A percentile compares a stretch with the other conserved stretches of the same genome.
Evolutionary conservation across 1,284 basidiomycete genomes (phyloP).

Genomic region (Rhodotorula sp.): DNA sequence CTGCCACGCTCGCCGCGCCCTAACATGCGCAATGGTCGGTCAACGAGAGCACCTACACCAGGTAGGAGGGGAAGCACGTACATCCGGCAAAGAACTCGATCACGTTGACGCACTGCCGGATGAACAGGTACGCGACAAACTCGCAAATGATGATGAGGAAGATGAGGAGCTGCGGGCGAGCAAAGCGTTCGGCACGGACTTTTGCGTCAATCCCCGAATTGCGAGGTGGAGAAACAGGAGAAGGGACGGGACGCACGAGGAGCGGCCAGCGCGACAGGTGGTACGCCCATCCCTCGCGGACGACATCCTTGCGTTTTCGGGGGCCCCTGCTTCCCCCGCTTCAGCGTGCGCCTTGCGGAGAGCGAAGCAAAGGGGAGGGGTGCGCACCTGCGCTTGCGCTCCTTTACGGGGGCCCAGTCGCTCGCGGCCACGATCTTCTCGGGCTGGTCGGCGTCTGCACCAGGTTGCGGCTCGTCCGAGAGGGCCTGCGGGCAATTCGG

Average conservation of each 20-base stretch:
- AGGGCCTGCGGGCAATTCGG: constrained; percentile 7
- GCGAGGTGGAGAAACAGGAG: background rate
- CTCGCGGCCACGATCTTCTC: constrained; percentile 83
- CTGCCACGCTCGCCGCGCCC: constrained; percentile 83
- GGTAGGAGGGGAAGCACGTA: constrained; percentile 52
- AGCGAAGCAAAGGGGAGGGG: background rate
- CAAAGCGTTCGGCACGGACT: no score
- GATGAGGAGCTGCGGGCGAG: constrained; percentile 67
- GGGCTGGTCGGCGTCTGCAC: background rate
- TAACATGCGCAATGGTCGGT: constrained; percentile 46
- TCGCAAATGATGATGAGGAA: constrained; percentile 81
- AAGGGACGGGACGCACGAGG: constrained; percentile 60
- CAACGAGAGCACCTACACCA: background rate
- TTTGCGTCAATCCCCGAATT: no score
- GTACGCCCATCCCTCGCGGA: constrained; percentile 71
- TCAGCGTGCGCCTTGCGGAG: background rate
- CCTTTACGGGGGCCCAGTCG: constrained; percentile 89
- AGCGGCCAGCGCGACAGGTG: constrained; percentile 84
- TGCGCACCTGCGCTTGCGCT: constrained; percentile 68
- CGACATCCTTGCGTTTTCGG: constrained; percentile 53
- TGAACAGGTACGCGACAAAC: constrained; percentile 79
- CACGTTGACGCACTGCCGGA: constrained; percentile 88
- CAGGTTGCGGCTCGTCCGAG: constrained; percentile 19
- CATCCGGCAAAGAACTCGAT: constrained; percentile 89
- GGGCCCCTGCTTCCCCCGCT: constrained; percentile 40